Base-by-base conservation (phyloP, 768 basidiomycete species). In the Leccinum barrowsii region DNA sequence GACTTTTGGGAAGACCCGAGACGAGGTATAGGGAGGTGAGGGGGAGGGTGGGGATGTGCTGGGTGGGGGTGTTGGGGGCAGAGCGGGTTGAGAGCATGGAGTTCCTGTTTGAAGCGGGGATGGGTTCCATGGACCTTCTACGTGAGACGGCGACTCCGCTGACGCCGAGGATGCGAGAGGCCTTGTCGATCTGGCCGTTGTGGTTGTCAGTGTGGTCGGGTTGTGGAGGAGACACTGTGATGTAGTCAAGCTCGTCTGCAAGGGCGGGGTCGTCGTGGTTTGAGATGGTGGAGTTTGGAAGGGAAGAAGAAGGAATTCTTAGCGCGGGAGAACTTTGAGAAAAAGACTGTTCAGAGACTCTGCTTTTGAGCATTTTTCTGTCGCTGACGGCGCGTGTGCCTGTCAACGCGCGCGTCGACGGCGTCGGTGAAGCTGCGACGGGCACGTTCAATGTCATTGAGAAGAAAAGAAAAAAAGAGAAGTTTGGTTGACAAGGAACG, bases 1-100 rank as follows among this genome's bases (percentile, higher is more conserved):
- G 91, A 30, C 87, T 87, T 73, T 94, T 94, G 17, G 92, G 90
- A 30, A 96, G 82, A 11, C 94, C 93, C 1, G 90, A 91, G 30
- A 92, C 90, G 65, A 92, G 87, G 72, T 92, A 92, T 64, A 92
- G 84, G 32, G 89, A 90, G 2, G 90, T 86, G 61, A 92, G 83
- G 28, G 90, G 89, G 51, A 87, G 78, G 26, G 88, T 84, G 12
- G 90, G 87, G 10, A 78, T 76, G 65, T 85, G 81, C n/a, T 89
- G 83, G 13, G 84, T 76, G 44, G 82, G 75, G 1, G 84, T 78
- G 52, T 66, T 69, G 28, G 72, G 72, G 26, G 58, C 73, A 13
- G 73, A 74, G 51, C 85, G 77, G 55, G 86, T 88, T 21, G 90
- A 91, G 57, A 90, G 85, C 63, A 92, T 82, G 42, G 89, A 91